phyloP scores from a whole-genome alignment of 192 early-diverging fungal genomes.

The Coemansia sp. region DNA sequence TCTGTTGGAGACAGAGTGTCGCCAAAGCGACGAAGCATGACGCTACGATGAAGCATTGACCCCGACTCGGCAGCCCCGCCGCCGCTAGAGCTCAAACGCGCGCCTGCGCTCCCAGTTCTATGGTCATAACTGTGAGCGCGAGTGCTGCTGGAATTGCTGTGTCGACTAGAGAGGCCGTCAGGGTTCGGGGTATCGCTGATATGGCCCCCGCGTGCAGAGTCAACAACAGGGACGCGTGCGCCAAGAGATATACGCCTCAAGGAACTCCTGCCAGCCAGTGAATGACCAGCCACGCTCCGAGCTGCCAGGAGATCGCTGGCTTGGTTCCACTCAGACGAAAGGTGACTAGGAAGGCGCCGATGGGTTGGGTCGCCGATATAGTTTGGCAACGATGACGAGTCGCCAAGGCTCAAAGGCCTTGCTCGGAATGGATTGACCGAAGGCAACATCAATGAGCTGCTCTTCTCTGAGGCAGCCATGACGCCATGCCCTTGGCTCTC shows the following conservation, averaged over 20 bases:
- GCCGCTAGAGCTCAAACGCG: slow-evolving; percentile 26
- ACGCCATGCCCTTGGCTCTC: not conserved
- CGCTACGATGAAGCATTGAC: slow-evolving; percentile 41
- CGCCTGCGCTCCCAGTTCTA: slow-evolving; percentile 6
- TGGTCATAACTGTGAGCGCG: slow-evolving; percentile 35
- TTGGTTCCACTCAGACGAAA: slow-evolving; percentile 6
- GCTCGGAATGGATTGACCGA: slow-evolving; percentile 45
- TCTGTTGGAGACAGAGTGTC: slow-evolving; percentile 41
- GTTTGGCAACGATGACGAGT: slow-evolving; percentile 30
- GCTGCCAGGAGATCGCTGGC: not conserved
- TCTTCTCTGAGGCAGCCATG: slow-evolving; percentile 1
- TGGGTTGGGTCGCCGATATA: not conserved
- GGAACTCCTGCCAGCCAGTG: not conserved
- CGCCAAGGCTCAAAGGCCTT: slow-evolving; percentile 34
- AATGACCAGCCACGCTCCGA: not conserved
- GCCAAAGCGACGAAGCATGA: slow-evolving; percentile 41
- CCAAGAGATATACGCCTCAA: slow-evolving; percentile 24
- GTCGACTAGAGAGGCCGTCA: not conserved
- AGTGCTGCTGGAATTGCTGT: slow-evolving; percentile 7
- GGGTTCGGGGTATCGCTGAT: not conserved
- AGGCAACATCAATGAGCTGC: slow-evolving; percentile 19
- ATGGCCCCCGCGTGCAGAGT: not conserved
- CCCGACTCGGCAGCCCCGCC: slow-evolving; percentile 22
- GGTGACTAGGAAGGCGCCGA: not conserved
- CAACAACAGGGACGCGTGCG: slow-evolving; percentile 1